Percentiles rank a stretch among this genome's conserved stretches.
Conservation (phyloP, 345 rosid species). For the Camelina sativa region DNA sequence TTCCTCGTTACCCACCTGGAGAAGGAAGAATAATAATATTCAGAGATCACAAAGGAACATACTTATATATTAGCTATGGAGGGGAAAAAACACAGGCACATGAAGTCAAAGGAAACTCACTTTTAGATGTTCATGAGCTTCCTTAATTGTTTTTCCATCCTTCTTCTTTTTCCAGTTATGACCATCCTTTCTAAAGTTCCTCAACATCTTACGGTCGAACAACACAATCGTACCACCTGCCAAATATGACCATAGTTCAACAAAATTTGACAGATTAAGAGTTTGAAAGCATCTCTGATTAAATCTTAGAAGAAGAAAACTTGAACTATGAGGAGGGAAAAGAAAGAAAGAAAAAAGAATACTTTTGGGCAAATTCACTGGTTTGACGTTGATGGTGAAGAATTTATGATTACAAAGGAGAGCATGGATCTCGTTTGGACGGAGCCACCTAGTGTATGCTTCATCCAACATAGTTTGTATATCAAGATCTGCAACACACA, state of each 20-base stretch:
- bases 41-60: constrained; percentile 1
- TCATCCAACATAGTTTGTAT: constrained; percentile 63
- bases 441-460: constrained; percentile 86
- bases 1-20: constrained; percentile 91
- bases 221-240: constrained; percentile 90
- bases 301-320: neutral
- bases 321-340: too few species aligned
- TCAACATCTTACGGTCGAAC: constrained; percentile 82
- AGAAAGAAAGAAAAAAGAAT: constrained; percentile 28
- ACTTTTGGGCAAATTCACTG: constrained; percentile 80
- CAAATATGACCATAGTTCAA: constrained; percentile 29
- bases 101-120: constrained; percentile 50
- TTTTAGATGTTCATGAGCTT: constrained; percentile 89
- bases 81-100: neutral
- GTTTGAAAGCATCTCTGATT: neutral
- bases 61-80: neutral
- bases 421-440: constrained; percentile 97
- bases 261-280: neutral
- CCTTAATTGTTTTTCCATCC: constrained; percentile 88
- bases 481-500: constrained; percentile 71
- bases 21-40: constrained; percentile 6
- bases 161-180: constrained; percentile 93
- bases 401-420: constrained; percentile 73
- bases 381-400: constrained; percentile 81
- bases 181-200: constrained; percentile 93